Base-by-base conservation (phyloP, 495 filamentous ascomycete genomes). In the Lentithecium fluviatile region DNA sequence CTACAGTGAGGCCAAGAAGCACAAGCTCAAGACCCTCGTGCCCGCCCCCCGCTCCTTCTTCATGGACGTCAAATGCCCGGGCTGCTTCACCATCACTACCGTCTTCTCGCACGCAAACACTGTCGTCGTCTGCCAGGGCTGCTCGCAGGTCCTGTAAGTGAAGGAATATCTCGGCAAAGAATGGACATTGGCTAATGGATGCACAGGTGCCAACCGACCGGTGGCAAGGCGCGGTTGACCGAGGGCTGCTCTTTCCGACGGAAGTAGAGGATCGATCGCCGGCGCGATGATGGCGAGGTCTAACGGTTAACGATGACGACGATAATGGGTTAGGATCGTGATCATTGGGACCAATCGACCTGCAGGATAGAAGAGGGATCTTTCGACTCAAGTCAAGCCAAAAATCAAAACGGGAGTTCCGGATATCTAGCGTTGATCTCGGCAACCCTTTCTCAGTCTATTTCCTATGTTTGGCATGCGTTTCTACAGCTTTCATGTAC, bases 101-200 rank as follows among this genome's bases (percentile, higher is more conserved):
- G 94, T 98, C 78, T 98, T 96, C 88, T 97, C 93, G 59, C 94
- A 98, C 84, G 94, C 94, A 76, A 94, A 98, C 83, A 98, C 94
- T 74, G 94, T 98, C 76, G 94, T 98, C 78, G 93, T 96, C 83
- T 98, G 94, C 84, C 89, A 89, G 72, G 93, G 93, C 66, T 97
- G 93, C 87, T 92, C 90, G 59, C 96, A 92, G 67, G 63, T 66
- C 37, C 53, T 67, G 57, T 60, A 57, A 67, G 57, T 32, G 12
- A 3, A 38, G 8, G 46, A n/a, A 26, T 11, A 29, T 38, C 48
- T 56, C 45, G 45, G 7, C 36, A 7, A 50, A n/a, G 13, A 24
- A 42, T 5, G 12, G 42, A 46, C 19, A 40, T 19, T 29, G 90
- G 90, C 67, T 97, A 93, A 88, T 91, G 88, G 57, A 95, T 91